Percentiles rank a stretch among this genome's conserved stretches.
Evolutionary conservation across 108 stramenopile species (phyloP).

Genomic region (Cyclotella choctawhatcheeana): DNA sequence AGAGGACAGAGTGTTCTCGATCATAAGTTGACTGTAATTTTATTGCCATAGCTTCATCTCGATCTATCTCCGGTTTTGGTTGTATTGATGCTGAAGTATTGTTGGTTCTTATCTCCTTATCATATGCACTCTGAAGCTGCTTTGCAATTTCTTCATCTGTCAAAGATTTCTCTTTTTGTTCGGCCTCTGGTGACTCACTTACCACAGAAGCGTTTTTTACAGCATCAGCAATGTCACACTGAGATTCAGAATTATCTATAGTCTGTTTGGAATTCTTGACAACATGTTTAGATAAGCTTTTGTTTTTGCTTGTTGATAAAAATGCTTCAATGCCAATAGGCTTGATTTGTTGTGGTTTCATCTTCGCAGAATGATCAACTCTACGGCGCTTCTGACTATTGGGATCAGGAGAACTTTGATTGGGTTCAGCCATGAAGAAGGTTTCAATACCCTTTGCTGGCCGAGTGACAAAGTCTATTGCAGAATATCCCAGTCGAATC

Average conservation of each 20-base stretch:
- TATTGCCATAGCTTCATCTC: slow-evolving; percentile 66
- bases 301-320: slow-evolving; percentile 17
- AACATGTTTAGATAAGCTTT: not conserved
- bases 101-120: slow-evolving; percentile 9
- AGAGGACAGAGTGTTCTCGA: slow-evolving; percentile 55
- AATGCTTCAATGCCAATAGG: slow-evolving; percentile 24
- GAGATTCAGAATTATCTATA: not conserved
- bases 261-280: not conserved
- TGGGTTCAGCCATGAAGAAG: slow-evolving; percentile 35
- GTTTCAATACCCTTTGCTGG: slow-evolving; percentile 55
- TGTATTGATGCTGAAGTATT: slow-evolving; percentile 1
- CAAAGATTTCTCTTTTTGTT: not conserved
- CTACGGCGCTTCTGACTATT: not conserved
- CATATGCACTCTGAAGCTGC: slow-evolving; percentile 15
- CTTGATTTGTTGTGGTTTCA: not conserved
- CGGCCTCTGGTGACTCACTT: not conserved
- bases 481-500: slow-evolving; percentile 54
- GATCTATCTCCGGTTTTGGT: slow-evolving; percentile 31
- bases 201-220: not conserved
- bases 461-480: slow-evolving; percentile 51
- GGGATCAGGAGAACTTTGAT: slow-evolving; percentile 9
- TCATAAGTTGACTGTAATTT: slow-evolving; percentile 74
- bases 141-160: slow-evolving; percentile 39
- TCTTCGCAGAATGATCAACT: not conserved
- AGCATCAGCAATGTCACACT: not conserved